A percentile compares a stretch with the other conserved stretches of the same genome.
phyloP scores from a whole-genome alignment of 345 rosid species.

The Salix viminalis region DNA sequence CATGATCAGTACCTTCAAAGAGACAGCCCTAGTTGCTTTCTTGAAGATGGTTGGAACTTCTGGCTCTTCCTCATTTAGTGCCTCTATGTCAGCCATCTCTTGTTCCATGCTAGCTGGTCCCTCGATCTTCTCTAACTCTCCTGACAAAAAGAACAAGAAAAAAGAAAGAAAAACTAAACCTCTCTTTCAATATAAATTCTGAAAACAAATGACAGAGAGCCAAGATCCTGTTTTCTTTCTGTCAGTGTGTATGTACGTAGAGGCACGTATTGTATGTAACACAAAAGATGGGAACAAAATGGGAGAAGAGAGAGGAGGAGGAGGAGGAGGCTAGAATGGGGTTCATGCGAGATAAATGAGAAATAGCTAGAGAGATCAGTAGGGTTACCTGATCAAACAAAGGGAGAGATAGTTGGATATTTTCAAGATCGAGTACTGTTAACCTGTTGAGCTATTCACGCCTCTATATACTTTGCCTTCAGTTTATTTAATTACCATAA shows the following conservation, averaged over 20 bases:
- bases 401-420: background rate
- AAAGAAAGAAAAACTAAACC: background rate
- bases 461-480: background rate
- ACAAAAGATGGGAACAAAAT: background rate
- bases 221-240: background rate
- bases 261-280: background rate
- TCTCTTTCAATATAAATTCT: background rate
- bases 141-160: background rate
- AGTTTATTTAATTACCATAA: too few relatives aligned
- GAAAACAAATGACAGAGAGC: background rate
- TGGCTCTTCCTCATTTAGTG: constrained; percentile 8
- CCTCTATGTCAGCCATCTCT: constrained; percentile 26
- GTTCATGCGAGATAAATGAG: constrained; percentile 7
- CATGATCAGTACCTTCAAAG: constrained; percentile 38
- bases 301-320: background rate
- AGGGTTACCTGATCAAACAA: background rate
- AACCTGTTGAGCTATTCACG: background rate
- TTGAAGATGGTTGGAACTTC: constrained; percentile 28
- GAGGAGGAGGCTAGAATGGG: background rate
- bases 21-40: constrained; percentile 33
- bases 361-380: background rate
- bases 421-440: background rate
- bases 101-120: background rate
- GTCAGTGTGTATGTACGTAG: background rate
- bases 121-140: background rate